Evolutionary conservation across 225 moss, liverwort and hornwort genomes (phyloP).

Genomic region (Physcomitrium patens): DNA sequence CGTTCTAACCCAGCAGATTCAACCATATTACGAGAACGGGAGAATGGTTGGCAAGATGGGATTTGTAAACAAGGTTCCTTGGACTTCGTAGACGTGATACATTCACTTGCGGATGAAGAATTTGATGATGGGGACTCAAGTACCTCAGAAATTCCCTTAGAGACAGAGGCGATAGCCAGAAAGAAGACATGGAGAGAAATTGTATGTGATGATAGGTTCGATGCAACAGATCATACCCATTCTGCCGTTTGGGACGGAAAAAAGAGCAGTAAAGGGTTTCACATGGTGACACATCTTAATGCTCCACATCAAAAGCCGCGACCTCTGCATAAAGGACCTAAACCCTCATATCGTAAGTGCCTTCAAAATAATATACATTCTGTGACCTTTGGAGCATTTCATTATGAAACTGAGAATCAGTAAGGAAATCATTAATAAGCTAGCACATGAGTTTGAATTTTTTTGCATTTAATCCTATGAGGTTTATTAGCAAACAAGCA

Average conservation of each 20-base stretch:
- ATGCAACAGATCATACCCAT: conserved; percentile 47
- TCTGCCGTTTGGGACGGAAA: conserved; percentile 56
- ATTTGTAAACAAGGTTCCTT: conserved; percentile 8
- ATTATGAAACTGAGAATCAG: too few relatives aligned
- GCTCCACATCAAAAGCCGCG: conserved; percentile 18
- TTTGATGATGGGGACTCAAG: conserved; percentile 10
- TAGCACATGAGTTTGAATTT: neutral
- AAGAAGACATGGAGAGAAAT: conserved; percentile 85
- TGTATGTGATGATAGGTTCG: conserved; percentile 73
- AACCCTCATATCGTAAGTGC: conserved; percentile 24
- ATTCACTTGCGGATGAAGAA: neutral
- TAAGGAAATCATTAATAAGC: neutral
- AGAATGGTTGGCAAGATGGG: conserved; percentile 72
- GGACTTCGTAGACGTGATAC: neutral
- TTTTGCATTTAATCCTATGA: neutral
- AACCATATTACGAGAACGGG: conserved; percentile 75
- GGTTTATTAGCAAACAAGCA: neutral
- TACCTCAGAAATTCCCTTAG: neutral
- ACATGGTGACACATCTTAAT: conserved; percentile 55
- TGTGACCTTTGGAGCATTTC: neutral
- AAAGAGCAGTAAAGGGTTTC: conserved; percentile 67
- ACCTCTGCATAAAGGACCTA: conserved; percentile 37
- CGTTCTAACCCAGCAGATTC: conserved; percentile 52
- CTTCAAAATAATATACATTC: neutral
- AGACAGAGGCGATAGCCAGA: conserved; percentile 43